Evolutionary conservation across 345 rosid species (phyloP).

Genomic region (Populus nigra): DNA sequence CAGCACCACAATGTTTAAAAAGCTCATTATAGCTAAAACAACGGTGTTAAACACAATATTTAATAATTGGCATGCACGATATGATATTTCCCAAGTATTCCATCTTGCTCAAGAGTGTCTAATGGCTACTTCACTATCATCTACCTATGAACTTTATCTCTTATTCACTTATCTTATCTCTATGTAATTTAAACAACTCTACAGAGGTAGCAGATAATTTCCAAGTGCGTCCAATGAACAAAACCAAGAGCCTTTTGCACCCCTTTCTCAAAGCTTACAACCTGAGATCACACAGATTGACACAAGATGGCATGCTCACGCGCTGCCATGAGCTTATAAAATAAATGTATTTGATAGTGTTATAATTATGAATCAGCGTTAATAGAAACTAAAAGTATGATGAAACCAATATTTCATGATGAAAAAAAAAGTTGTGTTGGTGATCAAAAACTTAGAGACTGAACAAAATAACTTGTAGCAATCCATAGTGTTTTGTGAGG

Average conservation of each 20-base stretch:
- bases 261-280: conserved; percentile 53
- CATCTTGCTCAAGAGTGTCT: too few relatives aligned
- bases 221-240: conserved; percentile 39
- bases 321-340: too few relatives aligned
- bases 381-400: too few relatives aligned
- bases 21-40: too few relatives aligned
- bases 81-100: background rate
- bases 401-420: too few relatives aligned
- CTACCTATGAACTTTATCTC: conserved; percentile 49
- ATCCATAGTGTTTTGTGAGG: too few relatives aligned
- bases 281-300: conserved; percentile 57
- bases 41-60: too few relatives aligned
- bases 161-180: conserved; percentile 44
- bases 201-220: conserved; percentile 33
- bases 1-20: background rate
- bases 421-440: too few relatives aligned
- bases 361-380: too few relatives aligned
- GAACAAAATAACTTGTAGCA: too few relatives aligned
- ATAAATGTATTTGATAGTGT: too few relatives aligned
- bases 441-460: too few relatives aligned
- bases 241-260: conserved; percentile 51
- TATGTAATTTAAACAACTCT: conserved; percentile 50
- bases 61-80: background rate
- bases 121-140: background rate
- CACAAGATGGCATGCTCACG: conserved; percentile 7